These are phyloP conservation scores for Aspergillus aculeatinus DNA, from an alignment of 2,329 filamentous ascomycete species.

Conservation along the genomic window DNA sequence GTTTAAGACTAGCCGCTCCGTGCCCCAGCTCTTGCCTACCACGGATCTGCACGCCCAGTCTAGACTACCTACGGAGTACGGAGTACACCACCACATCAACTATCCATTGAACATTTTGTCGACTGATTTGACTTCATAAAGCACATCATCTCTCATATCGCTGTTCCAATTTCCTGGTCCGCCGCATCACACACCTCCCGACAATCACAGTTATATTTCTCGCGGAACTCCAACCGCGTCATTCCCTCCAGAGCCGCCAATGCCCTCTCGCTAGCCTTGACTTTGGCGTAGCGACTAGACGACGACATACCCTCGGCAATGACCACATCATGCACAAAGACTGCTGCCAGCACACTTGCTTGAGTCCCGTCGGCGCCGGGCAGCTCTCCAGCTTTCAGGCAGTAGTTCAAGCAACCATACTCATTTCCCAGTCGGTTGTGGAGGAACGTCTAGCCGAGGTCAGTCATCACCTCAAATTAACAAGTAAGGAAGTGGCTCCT, in stretches of 20 bases:
- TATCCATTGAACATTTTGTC: no score
- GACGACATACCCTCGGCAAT: slow-evolving; percentile 61
- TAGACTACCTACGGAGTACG: neutral
- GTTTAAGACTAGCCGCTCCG: neutral
- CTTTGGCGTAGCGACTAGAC: slow-evolving; percentile 71
- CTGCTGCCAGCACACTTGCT: slow-evolving; percentile 62
- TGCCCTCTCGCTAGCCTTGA: slow-evolving; percentile 48
- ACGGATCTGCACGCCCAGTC: neutral
- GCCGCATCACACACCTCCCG: slow-evolving; percentile 14
- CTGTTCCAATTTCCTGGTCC: slow-evolving; percentile 28
- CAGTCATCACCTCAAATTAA: neutral
- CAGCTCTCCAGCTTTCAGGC: slow-evolving; percentile 48
- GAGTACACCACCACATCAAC: no score
- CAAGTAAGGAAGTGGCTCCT: slow-evolving; percentile 18
- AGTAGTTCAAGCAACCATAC: slow-evolving; percentile 64
- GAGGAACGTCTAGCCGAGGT: slow-evolving; percentile 58
- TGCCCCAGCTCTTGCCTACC: neutral
- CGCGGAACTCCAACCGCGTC: slow-evolving; percentile 58
- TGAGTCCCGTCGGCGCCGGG: slow-evolving; percentile 46
- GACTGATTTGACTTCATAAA: neutral
- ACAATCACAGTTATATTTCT: slow-evolving; percentile 65
- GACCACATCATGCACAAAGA: slow-evolving; percentile 72
- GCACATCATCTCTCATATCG: slow-evolving; percentile 25
- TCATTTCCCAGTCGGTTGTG: slow-evolving; percentile 62
- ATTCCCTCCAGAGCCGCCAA: slow-evolving; percentile 49